A percentile compares a stretch with the other conserved stretches of the same genome.
Conservation (phyloP, 2,329 filamentous ascomycete genomes). For the Trichoderma oligosporum region DNA sequence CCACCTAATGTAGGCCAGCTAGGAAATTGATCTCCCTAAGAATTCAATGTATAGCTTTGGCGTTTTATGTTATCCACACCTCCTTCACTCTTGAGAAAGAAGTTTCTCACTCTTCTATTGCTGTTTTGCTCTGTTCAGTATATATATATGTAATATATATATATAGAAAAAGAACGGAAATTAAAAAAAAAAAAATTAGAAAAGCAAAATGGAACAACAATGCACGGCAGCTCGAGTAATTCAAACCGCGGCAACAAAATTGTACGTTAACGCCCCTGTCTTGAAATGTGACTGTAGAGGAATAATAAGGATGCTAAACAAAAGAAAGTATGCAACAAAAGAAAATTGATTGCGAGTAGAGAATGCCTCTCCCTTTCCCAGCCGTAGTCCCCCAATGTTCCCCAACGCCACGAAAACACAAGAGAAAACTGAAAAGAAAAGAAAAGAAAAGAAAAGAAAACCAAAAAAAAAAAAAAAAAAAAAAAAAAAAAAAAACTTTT, state of each 20-base stretch:
- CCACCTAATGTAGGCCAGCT: neutral
- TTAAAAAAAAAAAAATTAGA: no score
- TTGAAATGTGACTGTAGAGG: neutral
- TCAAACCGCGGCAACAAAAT: neutral
- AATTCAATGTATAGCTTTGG: neutral
- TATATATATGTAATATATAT: no score
- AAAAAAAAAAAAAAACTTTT: slow-evolving; percentile 17
- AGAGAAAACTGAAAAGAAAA: slow-evolving; percentile 7
- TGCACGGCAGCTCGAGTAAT: neutral
- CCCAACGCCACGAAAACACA: slow-evolving; percentile 26
- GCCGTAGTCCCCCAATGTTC: slow-evolving; percentile 13
- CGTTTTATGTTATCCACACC: neutral
- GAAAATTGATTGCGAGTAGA: slow-evolving; percentile 1
- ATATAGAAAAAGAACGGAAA: no score
- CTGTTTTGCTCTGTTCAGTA: neutral
- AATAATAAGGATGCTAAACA: neutral
- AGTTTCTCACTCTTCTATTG: neutral
- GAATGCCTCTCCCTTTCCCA: slow-evolving; percentile 2
- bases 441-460: slow-evolving; percentile 20
- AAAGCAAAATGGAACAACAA: neutral
- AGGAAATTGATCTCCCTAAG: neutral
- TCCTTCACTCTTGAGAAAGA: neutral
- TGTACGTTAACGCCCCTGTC: slow-evolving; percentile 7
- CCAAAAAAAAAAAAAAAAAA: slow-evolving; percentile 21
- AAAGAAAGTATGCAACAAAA: slow-evolving; percentile 6